Evolutionary conservation across 2,329 filamentous ascomycete species (phyloP).

Genomic region (Beauveria medogensis): DNA sequence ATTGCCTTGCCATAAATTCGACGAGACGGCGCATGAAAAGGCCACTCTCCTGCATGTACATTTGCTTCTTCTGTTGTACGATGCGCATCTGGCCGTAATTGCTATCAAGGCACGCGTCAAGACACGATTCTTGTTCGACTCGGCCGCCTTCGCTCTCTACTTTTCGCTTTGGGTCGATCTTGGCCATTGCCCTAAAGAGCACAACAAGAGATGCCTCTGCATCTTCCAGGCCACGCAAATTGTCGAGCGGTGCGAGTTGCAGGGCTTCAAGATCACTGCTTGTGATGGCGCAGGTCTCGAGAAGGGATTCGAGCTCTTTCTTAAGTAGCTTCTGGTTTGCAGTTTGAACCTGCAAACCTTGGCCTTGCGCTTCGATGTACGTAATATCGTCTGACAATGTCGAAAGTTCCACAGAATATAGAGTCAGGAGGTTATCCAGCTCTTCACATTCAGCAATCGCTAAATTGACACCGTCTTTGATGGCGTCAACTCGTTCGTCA

Average conservation of each 20-base stretch:
- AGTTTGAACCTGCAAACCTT: constrained; percentile 93
- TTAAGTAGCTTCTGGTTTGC: constrained; percentile 93
- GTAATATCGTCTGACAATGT: constrained; percentile 92
- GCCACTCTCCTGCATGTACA: constrained; percentile 69
- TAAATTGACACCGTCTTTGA: constrained; percentile 77
- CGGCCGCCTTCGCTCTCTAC: constrained; percentile 40
- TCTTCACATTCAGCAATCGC: constrained; percentile 96
- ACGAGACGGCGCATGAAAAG: constrained; percentile 72
- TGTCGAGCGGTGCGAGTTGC: constrained; percentile 64
- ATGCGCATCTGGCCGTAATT: constrained; percentile 88
- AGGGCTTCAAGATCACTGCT: constrained; percentile 65
- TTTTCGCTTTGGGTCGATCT: constrained; percentile 78
- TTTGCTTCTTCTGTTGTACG: constrained; percentile 87
- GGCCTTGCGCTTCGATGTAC: constrained; percentile 94
- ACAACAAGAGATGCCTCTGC: constrained; percentile 72
- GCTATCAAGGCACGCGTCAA: constrained; percentile 59
- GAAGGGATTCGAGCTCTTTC: constrained; percentile 78
- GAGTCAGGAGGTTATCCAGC: constrained; percentile 82
- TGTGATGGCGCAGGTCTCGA: constrained; percentile 86
- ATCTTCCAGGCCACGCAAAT: constrained; percentile 59
- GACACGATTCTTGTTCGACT: constrained; percentile 34
- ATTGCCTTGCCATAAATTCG: constrained; percentile 74
- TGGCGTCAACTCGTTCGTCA: constrained; percentile 79
- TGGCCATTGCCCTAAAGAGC: constrained; percentile 86
- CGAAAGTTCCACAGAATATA: constrained; percentile 90